phyloP scores from a whole-genome alignment of 2,329 filamentous ascomycete genomes.

The Biscogniauxia sp. region DNA sequence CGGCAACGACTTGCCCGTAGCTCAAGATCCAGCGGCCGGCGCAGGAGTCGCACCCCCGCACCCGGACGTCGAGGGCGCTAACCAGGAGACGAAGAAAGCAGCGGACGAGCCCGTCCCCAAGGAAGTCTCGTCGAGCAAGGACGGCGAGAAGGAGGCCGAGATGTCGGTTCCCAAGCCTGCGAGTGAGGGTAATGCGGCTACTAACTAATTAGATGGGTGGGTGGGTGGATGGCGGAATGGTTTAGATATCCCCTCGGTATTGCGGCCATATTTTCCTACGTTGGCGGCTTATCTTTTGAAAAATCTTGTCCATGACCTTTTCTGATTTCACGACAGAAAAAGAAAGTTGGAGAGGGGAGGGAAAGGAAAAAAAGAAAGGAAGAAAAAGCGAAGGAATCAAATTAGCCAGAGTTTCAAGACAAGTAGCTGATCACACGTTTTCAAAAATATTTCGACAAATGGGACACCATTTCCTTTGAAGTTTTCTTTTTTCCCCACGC shows the following conservation, averaged over 20 bases:
- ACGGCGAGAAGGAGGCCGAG: slow-evolving; percentile 58
- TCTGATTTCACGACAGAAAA: not conserved
- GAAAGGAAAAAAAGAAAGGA: too few species aligned
- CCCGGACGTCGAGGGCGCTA: slow-evolving; percentile 59
- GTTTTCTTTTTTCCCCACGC: too few species aligned
- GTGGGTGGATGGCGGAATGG: not conserved
- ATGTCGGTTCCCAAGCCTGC: slow-evolving; percentile 58
- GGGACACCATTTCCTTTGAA: too few species aligned
- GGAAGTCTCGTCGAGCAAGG: slow-evolving; percentile 48
- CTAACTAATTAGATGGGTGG: slow-evolving; percentile 20
- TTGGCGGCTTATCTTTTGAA: not conserved
- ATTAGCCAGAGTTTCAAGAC: too few species aligned
- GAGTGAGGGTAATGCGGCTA: slow-evolving; percentile 61
- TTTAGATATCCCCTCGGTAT: not conserved
- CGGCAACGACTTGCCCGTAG: slow-evolving; percentile 69
- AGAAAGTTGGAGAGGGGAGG: too few species aligned
- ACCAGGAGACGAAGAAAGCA: slow-evolving; percentile 54
- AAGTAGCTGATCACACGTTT: too few species aligned
- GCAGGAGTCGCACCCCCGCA: slow-evolving; percentile 55
- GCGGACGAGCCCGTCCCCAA: slow-evolving; percentile 39
- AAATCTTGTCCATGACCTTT: not conserved
- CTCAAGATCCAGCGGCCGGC: slow-evolving; percentile 39
- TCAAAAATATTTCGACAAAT: too few species aligned
- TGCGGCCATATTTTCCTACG: not conserved
- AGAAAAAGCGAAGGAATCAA: too few species aligned